Evolutionary conservation across 225 moss, liverwort and hornwort genomes (phyloP), one percentile per base, ranked within the genome.

Genomic region (Ulota crispa): DNA sequence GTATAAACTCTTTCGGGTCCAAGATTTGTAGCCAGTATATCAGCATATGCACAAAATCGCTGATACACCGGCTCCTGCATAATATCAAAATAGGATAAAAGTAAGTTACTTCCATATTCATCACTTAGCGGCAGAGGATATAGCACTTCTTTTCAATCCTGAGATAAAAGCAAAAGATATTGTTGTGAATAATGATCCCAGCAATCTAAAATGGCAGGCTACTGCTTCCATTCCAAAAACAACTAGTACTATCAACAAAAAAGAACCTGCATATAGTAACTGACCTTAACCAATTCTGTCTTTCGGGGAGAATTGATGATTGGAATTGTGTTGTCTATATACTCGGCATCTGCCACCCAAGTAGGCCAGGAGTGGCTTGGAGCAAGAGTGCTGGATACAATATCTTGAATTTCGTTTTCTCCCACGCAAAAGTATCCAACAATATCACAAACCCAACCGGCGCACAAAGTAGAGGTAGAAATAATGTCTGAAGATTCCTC

Each of bases 1-100:
- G 85, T 83, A 69, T 86, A 93, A 32, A 97, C 85, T 83, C 82
- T 88, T 75, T 87, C 85, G 57, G 91, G 91, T 73, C 90, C 79
- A 73, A 97, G 84, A 80, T 82, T 84, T 76, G 81, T 86, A 78
- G 89, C 89, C 68, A 97, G 87, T 23, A 79, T 64, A 83, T 94
- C 95, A 43, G 93, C 88, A 86, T 90, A 95, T 28, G 85, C 83
- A 86, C 87, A 89, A 80, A 95, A 92, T 67, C 90, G 93, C 70
- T 85, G 86, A 76, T 95, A 91, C 75, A 88, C 81, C 73, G 84
- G 86, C 68, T 81, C 84, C 94, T 95, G 92, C 79, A 78, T 76
- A n/a, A 59, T 30, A 57, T 62, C 67, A 71, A 80, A 42, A 72
- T 31, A 64, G 20, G 61, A 66, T 28, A 70, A 70, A 45, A 54